Base-by-base conservation (phyloP, 78 protist species). In the Mastigamoeba balamuthi region DNA sequence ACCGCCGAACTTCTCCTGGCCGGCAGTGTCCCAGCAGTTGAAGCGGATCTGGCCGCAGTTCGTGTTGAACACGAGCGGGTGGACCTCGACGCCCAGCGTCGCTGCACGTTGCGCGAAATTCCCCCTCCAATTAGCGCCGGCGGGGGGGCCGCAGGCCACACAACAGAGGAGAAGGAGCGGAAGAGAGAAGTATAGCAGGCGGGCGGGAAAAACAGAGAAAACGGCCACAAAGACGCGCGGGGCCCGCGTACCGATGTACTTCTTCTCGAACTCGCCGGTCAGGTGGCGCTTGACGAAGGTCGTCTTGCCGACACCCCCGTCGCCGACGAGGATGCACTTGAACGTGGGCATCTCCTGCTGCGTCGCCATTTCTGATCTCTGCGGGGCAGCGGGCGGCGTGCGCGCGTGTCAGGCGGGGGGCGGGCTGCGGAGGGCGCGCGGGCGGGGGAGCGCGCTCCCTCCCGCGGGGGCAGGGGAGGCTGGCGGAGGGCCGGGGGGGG, bases 11-110 rank as follows among this genome's bases (percentile, higher is more conserved):
- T 94, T 93, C 89, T 98, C 99, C 89, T 96, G 99, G n/a, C 99
- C 99, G 10, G 99, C 99, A 3, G 99, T 98, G 80, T 98, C 99
- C 99, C 99, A 98, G 44, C 89, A 91, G 87, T 97, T 92, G 94
- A 97, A 96, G 36, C 30, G 1, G 70, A 98, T 78, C 38, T 67
- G 72, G 48, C 99, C 99, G 48, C 68, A 83, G 85, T 83, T 96
- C 41, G 99, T 98, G 89, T 86, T 80, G 91, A 97, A 97, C 28
- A 0, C 7, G 36, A 98, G 88, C 39, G 98, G 92, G 66, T 90
- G 95, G 27, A 98, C 99, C 39, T 93, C 82, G 0, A 85, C 96
- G 69, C 96, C 96, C 64, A 92, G 83, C 27, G 96, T 92, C 75
- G 96, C 95, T 83, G 74, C 10, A 39, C 8, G 70, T 48, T 48